These are phyloP conservation scores for Pelargonium australe DNA, from an alignment of 441 rosid species.

Conservation along the genomic window DNA sequence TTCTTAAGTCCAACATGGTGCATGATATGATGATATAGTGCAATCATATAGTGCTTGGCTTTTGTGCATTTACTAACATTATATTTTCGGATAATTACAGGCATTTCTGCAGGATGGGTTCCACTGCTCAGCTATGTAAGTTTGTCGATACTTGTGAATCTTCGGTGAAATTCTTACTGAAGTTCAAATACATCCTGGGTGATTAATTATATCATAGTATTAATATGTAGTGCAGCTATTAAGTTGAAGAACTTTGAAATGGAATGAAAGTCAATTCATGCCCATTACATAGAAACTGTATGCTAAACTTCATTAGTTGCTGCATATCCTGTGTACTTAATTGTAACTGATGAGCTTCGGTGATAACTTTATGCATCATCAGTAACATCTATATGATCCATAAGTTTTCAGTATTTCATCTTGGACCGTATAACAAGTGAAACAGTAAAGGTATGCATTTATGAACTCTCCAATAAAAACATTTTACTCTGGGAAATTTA, in stretches of 20 bases:
- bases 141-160: not conserved
- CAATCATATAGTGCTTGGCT: conserved; percentile 11
- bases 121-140: conserved; percentile 71
- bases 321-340: not conserved
- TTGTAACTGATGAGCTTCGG: too few relatives aligned
- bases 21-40: conserved; percentile 12
- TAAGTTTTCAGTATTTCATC: not conserved
- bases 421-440: not conserved
- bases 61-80: conserved; percentile 15
- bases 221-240: too few relatives aligned
- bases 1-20: conserved; percentile 7
- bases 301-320: not conserved
- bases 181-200: not conserved
- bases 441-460: not conserved
- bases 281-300: not conserved
- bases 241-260: too few relatives aligned
- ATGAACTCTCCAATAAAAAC: not conserved
- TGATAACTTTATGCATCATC: too few relatives aligned
- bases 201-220: too few relatives aligned
- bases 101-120: conserved; percentile 81
- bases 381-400: not conserved
- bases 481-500: too few relatives aligned
- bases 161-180: not conserved
- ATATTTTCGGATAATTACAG: conserved; percentile 43
- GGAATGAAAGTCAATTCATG: too few relatives aligned